Evolutionary conservation across 2,329 filamentous ascomycete species (phyloP).

Genomic region (Immersiporthe knoxdaviesiana): DNA sequence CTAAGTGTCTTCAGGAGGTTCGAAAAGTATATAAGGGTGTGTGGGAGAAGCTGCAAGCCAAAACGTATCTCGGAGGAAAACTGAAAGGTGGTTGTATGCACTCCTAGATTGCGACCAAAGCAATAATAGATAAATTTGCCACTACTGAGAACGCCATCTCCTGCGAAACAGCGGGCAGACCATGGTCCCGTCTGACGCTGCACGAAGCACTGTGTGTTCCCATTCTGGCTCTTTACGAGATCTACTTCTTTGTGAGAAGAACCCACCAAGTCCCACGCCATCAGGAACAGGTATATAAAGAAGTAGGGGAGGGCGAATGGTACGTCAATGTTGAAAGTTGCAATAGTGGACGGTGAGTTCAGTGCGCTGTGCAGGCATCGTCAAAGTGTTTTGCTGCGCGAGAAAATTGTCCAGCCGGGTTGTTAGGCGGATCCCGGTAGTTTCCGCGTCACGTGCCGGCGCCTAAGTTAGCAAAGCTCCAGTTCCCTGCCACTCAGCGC

Average conservation of each 20-base stretch:
- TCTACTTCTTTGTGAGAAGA: background rate
- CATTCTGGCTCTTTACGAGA: no score
- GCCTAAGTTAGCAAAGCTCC: background rate
- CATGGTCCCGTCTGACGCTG: background rate
- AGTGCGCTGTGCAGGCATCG: background rate
- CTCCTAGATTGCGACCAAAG: background rate
- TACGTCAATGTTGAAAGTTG: background rate
- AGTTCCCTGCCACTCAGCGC: slow-evolving; percentile 8
- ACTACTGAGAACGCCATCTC: background rate
- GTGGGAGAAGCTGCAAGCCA: background rate
- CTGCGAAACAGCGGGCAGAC: background rate
- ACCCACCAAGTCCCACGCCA: no score
- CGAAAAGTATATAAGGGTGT: background rate
- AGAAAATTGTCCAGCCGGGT: background rate
- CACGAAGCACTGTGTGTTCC: background rate
- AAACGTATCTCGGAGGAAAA: background rate
- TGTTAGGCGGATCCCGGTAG: background rate
- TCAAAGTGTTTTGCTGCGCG: background rate
- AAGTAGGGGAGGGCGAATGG: background rate
- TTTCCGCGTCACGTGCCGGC: slow-evolving; percentile 14
- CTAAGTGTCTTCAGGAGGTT: background rate
- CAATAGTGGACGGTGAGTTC: background rate
- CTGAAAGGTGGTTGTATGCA: background rate
- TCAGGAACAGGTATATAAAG: background rate
- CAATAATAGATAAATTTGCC: background rate